Evolutionary conservation across 129 eudicot genomes (phyloP), one percentile per base, ranked within the genome.

Genomic region (Artemisia annua): DNA sequence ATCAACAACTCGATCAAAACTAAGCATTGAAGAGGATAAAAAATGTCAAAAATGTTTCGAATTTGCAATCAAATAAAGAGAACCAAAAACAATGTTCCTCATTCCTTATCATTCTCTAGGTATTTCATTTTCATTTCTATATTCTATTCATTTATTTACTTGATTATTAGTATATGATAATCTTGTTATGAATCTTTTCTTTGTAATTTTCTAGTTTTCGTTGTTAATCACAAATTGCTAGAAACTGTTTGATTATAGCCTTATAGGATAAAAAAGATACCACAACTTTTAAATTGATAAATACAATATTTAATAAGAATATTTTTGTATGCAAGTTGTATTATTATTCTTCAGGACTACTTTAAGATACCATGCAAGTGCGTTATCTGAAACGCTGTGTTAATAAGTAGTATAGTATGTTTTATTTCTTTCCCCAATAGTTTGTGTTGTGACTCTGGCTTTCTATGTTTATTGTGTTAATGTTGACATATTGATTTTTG

Each of bases 31-130:
- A 6, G 35, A 30, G 35, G 35, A 30, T 28, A 3, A 28, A 52
- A 49, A 60, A 78, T 78, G 82, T 78, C 77, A 9, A 39, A 39
- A 8, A 78, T 71, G 61, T 59, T 71, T 71, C 77, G 67, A 53
- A 22, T 63, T 60, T 71, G 73, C 62, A 71, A 71, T 54, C 20
- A 66, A 63, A 78, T 78, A 19, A 78, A 44, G 2, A 39, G 11
- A 11, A 39, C 1, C 26, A 54, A 30, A 5, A 71, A 63, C 24
- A 46, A 5, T n/a, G 30, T 10, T 44, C 61, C 73, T 64, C 61
- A 24, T 54, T 63, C 77, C 19, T 17, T 64, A 7, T 13, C 67
- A 44, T 70, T 54, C 67, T 68, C 75, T 28, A 56, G 74, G 73
- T 75, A 13, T 6, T 13, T 35, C n/a, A 8, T 48, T 14, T 48